Base-by-base conservation (phyloP, 2,329 filamentous ascomycete genomes). In the Coniosporium tulheliwenetii region DNA sequence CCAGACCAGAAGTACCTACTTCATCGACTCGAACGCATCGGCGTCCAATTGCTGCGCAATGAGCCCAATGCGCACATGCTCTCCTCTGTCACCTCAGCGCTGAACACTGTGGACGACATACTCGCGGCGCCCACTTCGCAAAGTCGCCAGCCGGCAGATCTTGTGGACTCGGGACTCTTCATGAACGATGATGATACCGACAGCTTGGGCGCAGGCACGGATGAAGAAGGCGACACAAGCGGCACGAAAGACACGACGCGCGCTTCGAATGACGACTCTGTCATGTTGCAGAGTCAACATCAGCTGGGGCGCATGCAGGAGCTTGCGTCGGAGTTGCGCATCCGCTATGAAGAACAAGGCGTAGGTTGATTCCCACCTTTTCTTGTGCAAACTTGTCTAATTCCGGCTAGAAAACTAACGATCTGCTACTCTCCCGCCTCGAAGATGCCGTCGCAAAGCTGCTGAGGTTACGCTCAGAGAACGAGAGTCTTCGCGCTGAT, bases 21-120 rank as follows among this genome's bases (percentile, higher is more conserved):
- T n/a, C 49, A 57, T 40, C 55, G 58, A 12, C 49, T 64, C 38
- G 52, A 53, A 43, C 53, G 51, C 36, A 50, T 63, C 37, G 58
- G 58, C 42, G 51, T 53, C 39, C 51, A 54, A 31, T 47, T 63
- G 16, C 50, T 59, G 45, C 54, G 54, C 41, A 47, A 49, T 14
- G 48, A 51, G 3, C 40, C 40, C 2, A 41, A 37, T 9, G 39
- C 37, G 5, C 36, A 47, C 10, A 39, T 36, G 2, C 19, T 42
- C 9, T 38, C 37, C 3, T 39, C 41, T 3, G 41, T 53, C 15
- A 37, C 38, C 33, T 43, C 46, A 12, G 53, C 54, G 35, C 37
- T 62, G 31, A 46, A 46, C 35, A 50, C 54, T 41, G 49, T 62
- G 10, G 58, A 62, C 26, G 19, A 37, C 26, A 51, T 52, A 36